Conservation (phyloP, 495 filamentous ascomycete genomes). For the Melanomma pulvis-pyrius region DNA sequence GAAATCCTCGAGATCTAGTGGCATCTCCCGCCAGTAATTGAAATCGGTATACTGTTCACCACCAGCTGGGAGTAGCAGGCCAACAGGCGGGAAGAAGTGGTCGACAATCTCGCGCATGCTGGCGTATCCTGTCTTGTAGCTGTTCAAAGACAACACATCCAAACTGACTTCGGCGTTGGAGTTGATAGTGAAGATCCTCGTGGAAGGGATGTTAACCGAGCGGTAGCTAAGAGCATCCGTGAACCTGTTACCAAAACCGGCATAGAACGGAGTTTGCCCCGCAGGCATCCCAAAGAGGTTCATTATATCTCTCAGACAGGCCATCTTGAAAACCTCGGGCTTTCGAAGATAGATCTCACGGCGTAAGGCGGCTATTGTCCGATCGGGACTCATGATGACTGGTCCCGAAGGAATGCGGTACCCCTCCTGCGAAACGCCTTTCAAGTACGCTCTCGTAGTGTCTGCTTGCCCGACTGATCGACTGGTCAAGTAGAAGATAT, state of each 20-base stretch:
- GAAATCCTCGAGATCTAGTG: conserved; percentile 46
- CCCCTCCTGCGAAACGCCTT: conserved; percentile 85
- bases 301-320: conserved; percentile 90
- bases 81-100: conserved; percentile 81
- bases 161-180: conserved; percentile 95
- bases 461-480: conserved; percentile 93
- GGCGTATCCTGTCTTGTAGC: conserved; percentile 94
- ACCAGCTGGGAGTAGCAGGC: conserved; percentile 43
- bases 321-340: conserved; percentile 99
- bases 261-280: conserved; percentile 74
- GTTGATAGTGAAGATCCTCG: conserved; percentile 98
- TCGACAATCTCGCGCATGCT: conserved; percentile 95
- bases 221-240: conserved; percentile 97
- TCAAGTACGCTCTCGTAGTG: conserved; percentile 84
- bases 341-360: conserved; percentile 95
- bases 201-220: conserved; percentile 89
- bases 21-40: conserved; percentile 49
- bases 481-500: conserved; percentile 97
- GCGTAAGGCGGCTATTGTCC: conserved; percentile 92
- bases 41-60: conserved; percentile 51
- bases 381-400: conserved; percentile 91
- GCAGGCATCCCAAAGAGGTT: conserved; percentile 68
- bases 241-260: conserved; percentile 94
- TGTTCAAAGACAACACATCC: conserved; percentile 86
- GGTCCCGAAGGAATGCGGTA: conserved; percentile 86